Percentiles rank a stretch among this genome's conserved stretches.
These are phyloP conservation scores for Gigaspora rosea DNA, from an alignment of 192 early-diverging fungal genomes.

Conservation along the genomic window DNA sequence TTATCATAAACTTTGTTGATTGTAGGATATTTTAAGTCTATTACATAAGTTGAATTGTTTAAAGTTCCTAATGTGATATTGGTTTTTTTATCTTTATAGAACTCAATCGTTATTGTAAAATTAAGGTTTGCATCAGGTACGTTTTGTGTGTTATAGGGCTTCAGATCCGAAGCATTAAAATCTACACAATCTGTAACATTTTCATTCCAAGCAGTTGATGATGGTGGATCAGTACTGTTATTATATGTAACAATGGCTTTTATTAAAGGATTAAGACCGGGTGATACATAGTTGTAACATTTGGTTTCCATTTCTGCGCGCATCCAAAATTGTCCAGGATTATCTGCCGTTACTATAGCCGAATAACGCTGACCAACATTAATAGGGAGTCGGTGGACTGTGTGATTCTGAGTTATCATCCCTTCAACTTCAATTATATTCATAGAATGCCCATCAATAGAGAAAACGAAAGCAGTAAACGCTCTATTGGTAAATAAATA, in stretches of 20 bases:
- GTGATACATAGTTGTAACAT: conserved; percentile 36
- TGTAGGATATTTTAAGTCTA: no score
- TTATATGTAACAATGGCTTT: conserved; percentile 43
- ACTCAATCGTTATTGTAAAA: not conserved
- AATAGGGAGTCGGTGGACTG: conserved; percentile 36
- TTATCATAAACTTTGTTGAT: no score
- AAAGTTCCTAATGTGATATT: not conserved
- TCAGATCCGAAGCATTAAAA: conserved; percentile 30
- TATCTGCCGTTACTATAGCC: conserved; percentile 42
- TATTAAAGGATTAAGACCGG: conserved; percentile 30
- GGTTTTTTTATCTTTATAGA: not conserved
- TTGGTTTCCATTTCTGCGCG: conserved; percentile 36
- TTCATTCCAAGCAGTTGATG: not conserved
- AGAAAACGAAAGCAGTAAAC: conserved; percentile 39
- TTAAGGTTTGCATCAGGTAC: conserved; percentile 18
- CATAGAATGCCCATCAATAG: conserved; percentile 44
- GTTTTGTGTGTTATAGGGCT: conserved; percentile 34
- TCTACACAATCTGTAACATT: conserved; percentile 20
- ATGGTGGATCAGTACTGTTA: conserved; percentile 24
- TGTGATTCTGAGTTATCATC: conserved; percentile 31
- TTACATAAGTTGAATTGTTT: no score
- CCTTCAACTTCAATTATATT: conserved; percentile 47
- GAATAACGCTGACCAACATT: conserved; percentile 49
- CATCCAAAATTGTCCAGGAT: conserved; percentile 38
- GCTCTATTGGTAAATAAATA: conserved; percentile 18